Percentiles rank a stretch among this genome's conserved stretches.
phyloP scores from a whole-genome alignment of 1,284 basidiomycete species.

The Cutaneotrichosporon spelunceum region DNA sequence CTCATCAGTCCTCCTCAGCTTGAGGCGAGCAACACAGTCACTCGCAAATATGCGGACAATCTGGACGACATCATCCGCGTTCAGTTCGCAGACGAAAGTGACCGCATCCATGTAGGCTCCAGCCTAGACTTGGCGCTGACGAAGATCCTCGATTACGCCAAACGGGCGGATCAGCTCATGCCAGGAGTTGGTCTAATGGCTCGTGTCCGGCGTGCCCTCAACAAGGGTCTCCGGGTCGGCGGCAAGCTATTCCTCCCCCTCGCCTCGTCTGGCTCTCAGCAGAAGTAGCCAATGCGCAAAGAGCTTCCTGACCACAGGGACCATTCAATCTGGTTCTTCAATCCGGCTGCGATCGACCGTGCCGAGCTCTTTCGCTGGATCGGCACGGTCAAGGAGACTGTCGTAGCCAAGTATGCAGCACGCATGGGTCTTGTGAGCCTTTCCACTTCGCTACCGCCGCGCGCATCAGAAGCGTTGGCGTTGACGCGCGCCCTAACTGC shows the following conservation, averaged over 20 bases:
- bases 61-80: conserved; percentile 49
- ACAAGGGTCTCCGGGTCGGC: conserved; percentile 43
- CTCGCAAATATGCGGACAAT: conserved; percentile 37
- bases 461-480: no score
- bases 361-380: conserved; percentile 41
- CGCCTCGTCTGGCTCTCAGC: conserved; percentile 45
- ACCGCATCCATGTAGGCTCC: conserved; percentile 40
- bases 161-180: conserved; percentile 31
- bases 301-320: conserved; percentile 35
- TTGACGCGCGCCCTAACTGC: neutral
- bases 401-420: conserved; percentile 49
- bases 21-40: conserved; percentile 50
- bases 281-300: conserved; percentile 32
- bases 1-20: conserved; percentile 46
- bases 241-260: conserved; percentile 43
- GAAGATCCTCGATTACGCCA: conserved; percentile 40
- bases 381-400: conserved; percentile 44
- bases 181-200: conserved; percentile 45
- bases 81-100: conserved; percentile 49
- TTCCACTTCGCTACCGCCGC: no score
- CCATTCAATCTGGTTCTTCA: conserved; percentile 50
- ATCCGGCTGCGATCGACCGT: conserved; percentile 35
- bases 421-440: conserved; percentile 44
- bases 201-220: conserved; percentile 44
- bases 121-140: neutral